A percentile compares a stretch with the other conserved stretches of the same genome.
These are phyloP conservation scores for Adansonia digitata DNA, from an alignment of 345 rosid genomes.

Conservation along the genomic window DNA sequence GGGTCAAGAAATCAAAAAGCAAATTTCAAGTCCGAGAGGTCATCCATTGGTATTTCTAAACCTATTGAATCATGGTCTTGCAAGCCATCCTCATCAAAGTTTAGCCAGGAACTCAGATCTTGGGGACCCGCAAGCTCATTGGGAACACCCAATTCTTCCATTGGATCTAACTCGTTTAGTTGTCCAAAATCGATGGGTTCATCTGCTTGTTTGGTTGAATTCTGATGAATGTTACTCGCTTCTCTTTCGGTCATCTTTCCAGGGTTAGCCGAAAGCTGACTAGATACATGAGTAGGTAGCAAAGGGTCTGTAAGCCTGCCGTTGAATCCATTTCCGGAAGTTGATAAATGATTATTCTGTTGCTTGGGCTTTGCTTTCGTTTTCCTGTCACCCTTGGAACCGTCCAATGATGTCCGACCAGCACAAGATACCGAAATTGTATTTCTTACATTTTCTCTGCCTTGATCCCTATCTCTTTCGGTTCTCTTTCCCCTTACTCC, in stretches of 20 bases:
- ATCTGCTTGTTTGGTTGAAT: constrained; percentile 32
- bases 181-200: constrained; percentile 50
- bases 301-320: constrained; percentile 4
- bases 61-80: constrained; percentile 73
- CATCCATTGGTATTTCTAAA: constrained; percentile 91
- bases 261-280: too few relatives aligned
- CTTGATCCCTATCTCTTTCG: constrained; percentile 44
- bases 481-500: constrained; percentile 49
- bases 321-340: constrained; percentile 24
- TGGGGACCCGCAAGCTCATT: constrained; percentile 33
- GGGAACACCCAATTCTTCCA: constrained; percentile 35
- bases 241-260: constrained; percentile 12
- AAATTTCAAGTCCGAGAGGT: constrained; percentile 49
- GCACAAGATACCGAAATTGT: constrained; percentile 20
- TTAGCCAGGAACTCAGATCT: constrained; percentile 61
- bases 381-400: constrained; percentile 23
- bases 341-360: constrained; percentile 40
- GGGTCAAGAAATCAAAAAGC: not conserved
- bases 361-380: constrained; percentile 60
- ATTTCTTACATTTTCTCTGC: constrained; percentile 30
- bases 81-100: constrained; percentile 59
- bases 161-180: constrained; percentile 48
- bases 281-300: too few relatives aligned
- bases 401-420: constrained; percentile 21
- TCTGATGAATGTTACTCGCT: not conserved